Evolutionary conservation across 2,329 filamentous ascomycete species (phyloP), one percentile per base, ranked within the genome.

Genomic region (Ceratocystis colombiana): DNA sequence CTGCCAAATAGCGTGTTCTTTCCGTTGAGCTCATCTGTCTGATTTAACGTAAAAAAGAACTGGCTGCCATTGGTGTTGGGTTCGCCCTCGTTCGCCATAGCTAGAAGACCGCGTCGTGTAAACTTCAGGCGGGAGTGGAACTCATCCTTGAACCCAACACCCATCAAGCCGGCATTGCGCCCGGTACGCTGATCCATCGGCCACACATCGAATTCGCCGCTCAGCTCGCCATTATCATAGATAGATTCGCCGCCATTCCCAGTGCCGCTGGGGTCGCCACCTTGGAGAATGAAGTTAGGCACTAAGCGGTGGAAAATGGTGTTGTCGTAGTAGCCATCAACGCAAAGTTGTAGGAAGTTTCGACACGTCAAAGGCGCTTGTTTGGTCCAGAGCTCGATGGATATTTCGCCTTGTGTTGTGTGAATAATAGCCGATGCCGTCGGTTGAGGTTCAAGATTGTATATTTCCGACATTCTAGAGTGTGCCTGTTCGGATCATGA

Each of bases 1-100:
- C 94, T 82, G 20, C 94, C 94, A 78, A 99, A 97, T 74, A 97
- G 78, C 0, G 94, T 97, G 75, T 96, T 96, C 76, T 89, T 90
- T 64, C 88, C 88, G 71, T 88, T 90, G 72, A 99, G 75, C 78
- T 97, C 91, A 30, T 90, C 86, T 28, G 92, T 81, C 73, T 88
- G 91, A 69, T 85, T 91, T 64, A 99, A 77, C 0, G 94, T 97
- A 69, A 99, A 87, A 78, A 99, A 99, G 80, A 97, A 97, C 76
- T 99, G 94, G 75, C 90, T 96, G 44, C 90, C 89, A 77, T 97
- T 97, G 65, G 89, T 89, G 72, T 92, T 81, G 37, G 83, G 82
- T 64, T 77, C 78, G 59, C 91, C 87, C 68, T 89, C 88, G 75
- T 97, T 97, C 33, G 94, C 94, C 91, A 97, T 96, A n/a, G 89